Percentiles rank a stretch among this genome's conserved stretches.
These are phyloP conservation scores for Ganoderma lingzhi DNA, from an alignment of 1,284 basidiomycete genomes.

Conservation along the genomic window DNA sequence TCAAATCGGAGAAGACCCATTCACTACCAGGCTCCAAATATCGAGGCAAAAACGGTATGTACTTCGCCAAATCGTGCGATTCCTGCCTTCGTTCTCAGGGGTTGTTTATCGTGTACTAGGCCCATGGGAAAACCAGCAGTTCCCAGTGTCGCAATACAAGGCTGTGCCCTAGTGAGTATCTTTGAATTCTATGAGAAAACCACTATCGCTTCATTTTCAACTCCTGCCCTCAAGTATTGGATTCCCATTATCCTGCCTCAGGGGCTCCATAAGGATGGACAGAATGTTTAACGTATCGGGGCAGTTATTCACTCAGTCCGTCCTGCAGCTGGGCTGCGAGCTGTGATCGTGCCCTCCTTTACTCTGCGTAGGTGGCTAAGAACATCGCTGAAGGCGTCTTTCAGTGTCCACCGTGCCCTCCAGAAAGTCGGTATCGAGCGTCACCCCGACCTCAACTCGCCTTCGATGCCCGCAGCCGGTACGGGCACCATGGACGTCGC, in stretches of 20 bases:
- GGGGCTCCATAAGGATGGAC: no score
- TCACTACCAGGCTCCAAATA: constrained; percentile 17
- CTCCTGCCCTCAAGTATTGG: no score
- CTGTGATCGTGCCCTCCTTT: neutral
- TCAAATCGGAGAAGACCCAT: constrained; percentile 42
- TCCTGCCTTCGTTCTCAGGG: neutral
- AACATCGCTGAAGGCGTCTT: neutral
- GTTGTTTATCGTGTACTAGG: constrained; percentile 8
- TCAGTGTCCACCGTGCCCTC: constrained; percentile 25
- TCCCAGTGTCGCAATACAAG: constrained; percentile 14
- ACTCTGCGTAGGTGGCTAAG: neutral
- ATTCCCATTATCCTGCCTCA: no score
- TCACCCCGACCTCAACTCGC: constrained; percentile 41
- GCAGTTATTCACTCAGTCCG: no score
- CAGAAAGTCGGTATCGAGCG: constrained; percentile 32
- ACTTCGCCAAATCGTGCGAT: neutral
- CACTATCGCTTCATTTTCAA: no score
- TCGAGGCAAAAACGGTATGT: constrained; percentile 32
- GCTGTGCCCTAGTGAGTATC: constrained; percentile 8
- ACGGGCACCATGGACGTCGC: constrained; percentile 37
- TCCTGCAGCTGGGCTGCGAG: no score
- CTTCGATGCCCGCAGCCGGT: constrained; percentile 35
- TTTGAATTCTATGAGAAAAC: neutral
- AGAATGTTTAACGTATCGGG: no score
- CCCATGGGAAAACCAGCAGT: constrained; percentile 24